Percentiles rank a stretch among this genome's conserved stretches.
These are phyloP conservation scores for Lactarius tabidus DNA, from an alignment of 768 basidiomycete genomes.

Conservation along the genomic window DNA sequence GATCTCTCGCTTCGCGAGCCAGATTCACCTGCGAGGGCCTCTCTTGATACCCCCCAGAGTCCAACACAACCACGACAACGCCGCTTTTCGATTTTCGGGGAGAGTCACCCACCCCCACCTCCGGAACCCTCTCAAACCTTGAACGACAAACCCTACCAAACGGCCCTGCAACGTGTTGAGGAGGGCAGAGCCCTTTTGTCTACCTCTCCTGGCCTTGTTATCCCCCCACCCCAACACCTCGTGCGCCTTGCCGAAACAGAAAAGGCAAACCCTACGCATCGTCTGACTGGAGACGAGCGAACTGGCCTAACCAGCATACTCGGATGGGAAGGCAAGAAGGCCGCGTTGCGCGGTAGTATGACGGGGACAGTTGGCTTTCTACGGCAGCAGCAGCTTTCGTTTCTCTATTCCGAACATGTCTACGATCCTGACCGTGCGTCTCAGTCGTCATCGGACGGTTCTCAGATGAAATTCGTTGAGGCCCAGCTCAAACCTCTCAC, in stretches of 20 bases:
- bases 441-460: not conserved
- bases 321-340: slow-evolving; percentile 54
- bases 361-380: slow-evolving; percentile 49
- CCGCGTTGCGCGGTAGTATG: slow-evolving; percentile 39
- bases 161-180: slow-evolving; percentile 41
- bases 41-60: slow-evolving; percentile 31
- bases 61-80: slow-evolving; percentile 18
- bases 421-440: slow-evolving; percentile 16
- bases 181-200: slow-evolving; percentile 42
- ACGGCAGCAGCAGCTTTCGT: slow-evolving; percentile 52
- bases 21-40: slow-evolving; percentile 24
- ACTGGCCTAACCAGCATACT: slow-evolving; percentile 49
- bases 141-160: slow-evolving; percentile 36
- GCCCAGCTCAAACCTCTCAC: slow-evolving; percentile 19
- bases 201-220: slow-evolving; percentile 47
- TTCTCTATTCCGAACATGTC: slow-evolving; percentile 45
- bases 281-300: slow-evolving; percentile 55
- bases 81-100: slow-evolving; percentile 26
- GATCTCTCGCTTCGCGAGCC: slow-evolving; percentile 34
- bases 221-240: slow-evolving; percentile 48
- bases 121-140: not conserved
- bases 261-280: slow-evolving; percentile 35
- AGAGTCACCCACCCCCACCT: slow-evolving; percentile 10
- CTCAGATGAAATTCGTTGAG: slow-evolving; percentile 12
- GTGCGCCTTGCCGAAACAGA: slow-evolving; percentile 50